Conservation (phyloP, 2,329 filamentous ascomycete species). For the Curvularia verruculosa region DNA sequence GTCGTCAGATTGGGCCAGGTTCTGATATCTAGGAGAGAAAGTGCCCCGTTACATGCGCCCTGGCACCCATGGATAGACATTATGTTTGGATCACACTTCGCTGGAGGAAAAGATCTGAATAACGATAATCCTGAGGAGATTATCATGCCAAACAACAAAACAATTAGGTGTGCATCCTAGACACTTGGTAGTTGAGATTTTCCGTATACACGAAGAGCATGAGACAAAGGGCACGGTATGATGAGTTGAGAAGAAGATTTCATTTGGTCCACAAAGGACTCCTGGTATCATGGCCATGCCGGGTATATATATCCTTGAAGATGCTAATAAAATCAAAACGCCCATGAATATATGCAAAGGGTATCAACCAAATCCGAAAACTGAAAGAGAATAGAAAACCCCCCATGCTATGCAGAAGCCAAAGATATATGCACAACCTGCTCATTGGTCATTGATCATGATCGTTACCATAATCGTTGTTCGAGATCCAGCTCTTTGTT, state of each 20-base stretch:
- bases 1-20: too few species aligned
- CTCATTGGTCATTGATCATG: constrained; percentile 2
- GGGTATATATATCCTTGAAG: neutral
- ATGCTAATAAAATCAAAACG: constrained; percentile 15
- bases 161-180: too few species aligned
- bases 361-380: constrained; percentile 19
- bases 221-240: neutral
- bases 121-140: too few species aligned
- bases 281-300: neutral
- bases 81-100: too few species aligned
- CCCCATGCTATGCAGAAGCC: constrained; percentile 6
- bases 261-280: neutral
- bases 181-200: too few species aligned
- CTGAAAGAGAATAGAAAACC: neutral
- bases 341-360: constrained; percentile 23
- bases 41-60: too few species aligned
- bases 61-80: too few species aligned
- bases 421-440: neutral
- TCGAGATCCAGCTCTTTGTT: constrained; percentile 1
- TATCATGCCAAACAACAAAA: too few species aligned
- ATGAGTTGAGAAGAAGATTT: neutral
- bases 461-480: constrained; percentile 1
- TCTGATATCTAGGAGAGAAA: too few species aligned
- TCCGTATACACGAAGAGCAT: too few species aligned
- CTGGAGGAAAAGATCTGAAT: too few species aligned